Evolutionary conservation across 257 asterid genomes (phyloP).

Genomic region (Solanum chiquidenum): DNA sequence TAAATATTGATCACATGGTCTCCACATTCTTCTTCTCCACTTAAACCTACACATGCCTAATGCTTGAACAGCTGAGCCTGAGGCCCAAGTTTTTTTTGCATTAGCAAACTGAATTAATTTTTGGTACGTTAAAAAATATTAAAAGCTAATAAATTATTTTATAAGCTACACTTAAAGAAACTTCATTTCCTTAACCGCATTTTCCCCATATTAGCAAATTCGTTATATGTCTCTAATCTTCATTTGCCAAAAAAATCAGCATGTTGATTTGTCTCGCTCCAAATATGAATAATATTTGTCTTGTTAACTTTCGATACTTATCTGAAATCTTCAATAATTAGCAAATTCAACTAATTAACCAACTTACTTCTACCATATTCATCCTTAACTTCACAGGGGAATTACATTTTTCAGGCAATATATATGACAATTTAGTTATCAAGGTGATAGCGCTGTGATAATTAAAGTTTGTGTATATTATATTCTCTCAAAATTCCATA

Average conservation of each 20-base stretch:
- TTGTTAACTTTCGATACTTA: not conserved
- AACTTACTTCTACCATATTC: not conserved
- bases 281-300: not conserved
- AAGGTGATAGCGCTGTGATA: not conserved
- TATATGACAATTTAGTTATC: not conserved
- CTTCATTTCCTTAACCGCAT: not conserved
- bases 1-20: not conserved
- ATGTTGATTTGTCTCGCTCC: not conserved
- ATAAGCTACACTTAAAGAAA: not conserved
- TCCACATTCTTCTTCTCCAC: not conserved
- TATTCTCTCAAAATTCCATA: no score
- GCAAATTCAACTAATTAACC: not conserved
- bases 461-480: no score
- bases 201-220: not conserved
- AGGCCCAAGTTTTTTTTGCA: not conserved
- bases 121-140: not conserved
- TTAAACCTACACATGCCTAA: not conserved
- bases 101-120: not conserved
- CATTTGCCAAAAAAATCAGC: not conserved
- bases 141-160: not conserved
- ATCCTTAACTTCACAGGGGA: not conserved
- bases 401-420: not conserved
- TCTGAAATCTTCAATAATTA: not conserved
- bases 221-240: not conserved
- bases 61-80: not conserved